These are phyloP conservation scores for Fusarium agapanthi DNA, from an alignment of 2,329 filamentous ascomycete species.

Conservation along the genomic window DNA sequence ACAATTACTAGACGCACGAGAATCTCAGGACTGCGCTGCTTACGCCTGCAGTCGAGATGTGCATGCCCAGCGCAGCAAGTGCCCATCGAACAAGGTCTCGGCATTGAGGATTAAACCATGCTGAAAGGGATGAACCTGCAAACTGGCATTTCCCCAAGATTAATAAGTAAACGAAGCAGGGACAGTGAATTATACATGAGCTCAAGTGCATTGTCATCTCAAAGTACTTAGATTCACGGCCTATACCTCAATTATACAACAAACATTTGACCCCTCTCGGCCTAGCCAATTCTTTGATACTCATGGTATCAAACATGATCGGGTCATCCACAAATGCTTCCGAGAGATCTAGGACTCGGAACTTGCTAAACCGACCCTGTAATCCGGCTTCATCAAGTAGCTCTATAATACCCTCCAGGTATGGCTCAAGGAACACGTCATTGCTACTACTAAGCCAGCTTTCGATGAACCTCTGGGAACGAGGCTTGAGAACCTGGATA, in stretches of 20 bases:
- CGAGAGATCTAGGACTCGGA: not conserved
- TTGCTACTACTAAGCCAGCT: not conserved
- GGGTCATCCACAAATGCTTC: not conserved
- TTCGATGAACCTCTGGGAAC: rapidly evolving
- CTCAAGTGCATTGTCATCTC: no score
- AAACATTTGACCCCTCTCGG: rapidly evolving
- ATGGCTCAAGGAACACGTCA: not conserved
- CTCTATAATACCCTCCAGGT: not conserved
- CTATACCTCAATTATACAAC: not conserved
- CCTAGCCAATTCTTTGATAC: rapidly evolving
- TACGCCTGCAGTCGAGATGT: no score
- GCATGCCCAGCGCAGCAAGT: no score
- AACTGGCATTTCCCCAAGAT: no score
- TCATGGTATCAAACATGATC: not conserved
- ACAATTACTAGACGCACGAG: no score
- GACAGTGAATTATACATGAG: no score
- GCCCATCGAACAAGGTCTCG: no score
- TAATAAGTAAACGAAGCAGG: no score
- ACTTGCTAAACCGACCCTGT: not conserved
- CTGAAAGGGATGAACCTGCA: no score
- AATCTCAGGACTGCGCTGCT: no score
- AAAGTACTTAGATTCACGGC: no score
- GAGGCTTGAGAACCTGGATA: not conserved
- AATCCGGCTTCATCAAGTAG: not conserved
- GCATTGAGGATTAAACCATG: no score